A percentile compares a stretch with the other conserved stretches of the same genome.
phyloP scores from a whole-genome alignment of 306 rosid genomes.

The Trifolium dubium region DNA sequence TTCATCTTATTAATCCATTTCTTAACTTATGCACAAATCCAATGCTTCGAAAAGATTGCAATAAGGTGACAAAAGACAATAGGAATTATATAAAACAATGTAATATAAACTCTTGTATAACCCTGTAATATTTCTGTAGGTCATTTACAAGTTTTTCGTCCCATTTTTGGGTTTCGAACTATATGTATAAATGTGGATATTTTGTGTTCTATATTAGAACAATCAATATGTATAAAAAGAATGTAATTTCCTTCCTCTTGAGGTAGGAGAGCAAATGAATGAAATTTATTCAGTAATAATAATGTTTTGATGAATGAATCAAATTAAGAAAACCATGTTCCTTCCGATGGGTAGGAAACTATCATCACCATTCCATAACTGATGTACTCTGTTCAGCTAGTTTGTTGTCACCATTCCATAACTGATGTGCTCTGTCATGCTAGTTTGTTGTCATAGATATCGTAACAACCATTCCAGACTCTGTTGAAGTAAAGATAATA shows the following conservation, averaged over 20 bases:
- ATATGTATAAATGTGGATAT: slow-evolving; percentile 9
- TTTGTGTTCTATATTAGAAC: slow-evolving; percentile 28
- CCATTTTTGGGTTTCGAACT: slow-evolving; percentile 21
- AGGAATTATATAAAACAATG: slow-evolving; percentile 14
- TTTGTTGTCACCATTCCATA: slow-evolving; percentile 67
- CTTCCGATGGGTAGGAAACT: slow-evolving; percentile 38
- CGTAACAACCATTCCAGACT: slow-evolving; percentile 78
- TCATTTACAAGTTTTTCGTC: slow-evolving; percentile 13
- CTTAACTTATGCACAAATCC: not conserved
- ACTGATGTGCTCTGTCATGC: slow-evolving; percentile 35
- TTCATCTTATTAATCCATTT: not conserved
- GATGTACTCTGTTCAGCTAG: slow-evolving; percentile 35
- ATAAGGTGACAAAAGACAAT: slow-evolving; percentile 2
- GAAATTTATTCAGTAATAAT: slow-evolving; percentile 30
- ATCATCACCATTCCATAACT: slow-evolving; percentile 24
- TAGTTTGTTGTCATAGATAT: slow-evolving; percentile 55
- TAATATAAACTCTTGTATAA: slow-evolving; percentile 21
- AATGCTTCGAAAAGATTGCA: slow-evolving; percentile 1
- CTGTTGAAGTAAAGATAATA: slow-evolving; percentile 57
- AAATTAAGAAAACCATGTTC: slow-evolving; percentile 36
- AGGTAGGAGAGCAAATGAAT: slow-evolving; percentile 35
- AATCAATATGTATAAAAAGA: slow-evolving; percentile 34
- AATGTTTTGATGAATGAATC: slow-evolving; percentile 28
- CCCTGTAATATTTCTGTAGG: slow-evolving; percentile 24
- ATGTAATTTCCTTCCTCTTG: slow-evolving; percentile 21